Evolutionary conservation across 768 basidiomycete genomes (phyloP).

Genomic region (Lactifluus volemus): DNA sequence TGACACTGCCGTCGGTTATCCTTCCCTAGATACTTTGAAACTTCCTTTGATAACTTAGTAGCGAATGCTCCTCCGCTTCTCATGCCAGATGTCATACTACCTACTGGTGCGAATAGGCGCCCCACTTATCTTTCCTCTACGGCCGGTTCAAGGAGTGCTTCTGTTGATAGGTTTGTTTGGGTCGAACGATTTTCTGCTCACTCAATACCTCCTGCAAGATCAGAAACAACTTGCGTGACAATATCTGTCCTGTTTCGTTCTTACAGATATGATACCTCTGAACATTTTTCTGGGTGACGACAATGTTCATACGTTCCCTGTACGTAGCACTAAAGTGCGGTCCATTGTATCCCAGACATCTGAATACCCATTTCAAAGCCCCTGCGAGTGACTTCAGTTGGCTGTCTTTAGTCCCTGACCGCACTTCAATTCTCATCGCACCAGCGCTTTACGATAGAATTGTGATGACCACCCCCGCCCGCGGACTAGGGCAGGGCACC

Average conservation of each 20-base stretch:
- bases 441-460: background rate
- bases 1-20: background rate
- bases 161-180: background rate
- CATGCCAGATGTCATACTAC: too few species aligned
- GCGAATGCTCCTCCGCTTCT: background rate
- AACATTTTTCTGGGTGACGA: background rate
- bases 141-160: background rate
- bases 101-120: background rate
- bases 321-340: background rate
- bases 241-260: background rate
- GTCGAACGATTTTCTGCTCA: background rate
- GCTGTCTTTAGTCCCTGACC: background rate
- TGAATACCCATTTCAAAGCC: background rate
- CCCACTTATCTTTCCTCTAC: background rate
- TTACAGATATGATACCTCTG: background rate
- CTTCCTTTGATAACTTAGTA: background rate
- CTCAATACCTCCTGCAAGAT: background rate
- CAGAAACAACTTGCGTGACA: background rate
- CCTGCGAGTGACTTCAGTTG: background rate
- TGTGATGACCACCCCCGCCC: background rate
- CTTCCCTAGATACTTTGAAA: background rate
- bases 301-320: background rate
- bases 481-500: background rate
- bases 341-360: background rate
- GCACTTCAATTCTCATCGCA: too few species aligned